Evolutionary conservation across 169 alveolate species (phyloP).

Genomic region (Plasmodium adleri): DNA sequence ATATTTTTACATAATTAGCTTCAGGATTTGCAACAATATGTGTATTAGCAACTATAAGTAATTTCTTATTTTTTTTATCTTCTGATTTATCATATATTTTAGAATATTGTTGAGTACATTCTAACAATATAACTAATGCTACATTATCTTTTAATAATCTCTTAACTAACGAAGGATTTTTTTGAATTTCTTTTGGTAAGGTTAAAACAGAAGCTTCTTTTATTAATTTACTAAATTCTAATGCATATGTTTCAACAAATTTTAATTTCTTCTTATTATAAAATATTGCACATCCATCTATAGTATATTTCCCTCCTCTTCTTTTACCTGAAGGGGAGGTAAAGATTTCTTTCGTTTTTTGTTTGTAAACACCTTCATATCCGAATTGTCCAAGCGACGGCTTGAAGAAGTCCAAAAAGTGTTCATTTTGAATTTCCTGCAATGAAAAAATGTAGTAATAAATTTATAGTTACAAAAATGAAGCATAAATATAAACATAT

Average conservation of each 20-base stretch:
- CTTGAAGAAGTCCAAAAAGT: conserved; percentile 84
- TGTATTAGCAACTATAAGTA: conserved; percentile 83
- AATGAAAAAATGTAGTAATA: not conserved
- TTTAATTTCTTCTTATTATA: conserved; percentile 79
- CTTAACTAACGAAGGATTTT: conserved; percentile 80
- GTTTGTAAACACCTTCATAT: conserved; percentile 86
- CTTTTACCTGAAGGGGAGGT: conserved; percentile 85
- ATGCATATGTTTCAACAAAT: conserved; percentile 82
- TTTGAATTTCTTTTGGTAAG: conserved; percentile 80
- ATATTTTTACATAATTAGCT: conserved; percentile 84
- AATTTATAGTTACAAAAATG: not conserved
- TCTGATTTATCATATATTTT: conserved; percentile 44
- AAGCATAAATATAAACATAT: not conserved
- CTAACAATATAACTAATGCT: conserved; percentile 81
- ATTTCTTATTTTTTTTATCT: conserved; percentile 39
- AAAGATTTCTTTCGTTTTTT: conserved; percentile 85
- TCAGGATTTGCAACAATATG: conserved; percentile 86
- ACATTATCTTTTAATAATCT: conserved; percentile 85
- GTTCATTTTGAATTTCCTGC: conserved; percentile 86
- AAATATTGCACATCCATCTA: conserved; percentile 88
- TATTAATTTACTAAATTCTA: conserved; percentile 84
- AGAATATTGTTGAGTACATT: conserved; percentile 66
- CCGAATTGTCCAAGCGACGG: conserved; percentile 82
- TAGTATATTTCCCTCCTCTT: conserved; percentile 85
- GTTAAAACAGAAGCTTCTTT: conserved; percentile 83